Percentiles rank a stretch among this genome's conserved stretches.
phyloP scores from a whole-genome alignment of 768 basidiomycete genomes.

The Lepiota brunneoincarnata region DNA sequence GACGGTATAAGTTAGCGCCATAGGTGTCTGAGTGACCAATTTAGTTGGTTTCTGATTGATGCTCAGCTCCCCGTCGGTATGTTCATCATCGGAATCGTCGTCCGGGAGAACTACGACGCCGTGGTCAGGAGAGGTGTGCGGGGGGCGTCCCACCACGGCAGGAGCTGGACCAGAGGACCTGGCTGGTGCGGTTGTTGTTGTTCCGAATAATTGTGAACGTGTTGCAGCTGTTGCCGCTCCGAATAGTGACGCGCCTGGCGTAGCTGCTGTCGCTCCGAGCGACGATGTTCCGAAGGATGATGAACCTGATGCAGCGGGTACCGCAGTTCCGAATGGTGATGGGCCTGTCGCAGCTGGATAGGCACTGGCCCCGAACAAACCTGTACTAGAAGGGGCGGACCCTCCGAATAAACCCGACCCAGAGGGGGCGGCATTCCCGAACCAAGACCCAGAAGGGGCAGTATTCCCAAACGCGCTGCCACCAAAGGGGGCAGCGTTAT shows the following conservation, averaged over 20 bases:
- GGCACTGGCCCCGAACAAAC: no score
- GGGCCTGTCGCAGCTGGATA: no score
- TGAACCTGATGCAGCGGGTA: no score
- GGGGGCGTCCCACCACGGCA: no score
- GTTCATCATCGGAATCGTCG: neutral
- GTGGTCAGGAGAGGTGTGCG: neutral
- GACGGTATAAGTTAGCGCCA: conserved; percentile 52
- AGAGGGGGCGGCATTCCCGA: no score
- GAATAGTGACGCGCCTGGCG: conserved; percentile 28
- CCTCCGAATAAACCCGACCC: no score
- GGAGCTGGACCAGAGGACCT: neutral
- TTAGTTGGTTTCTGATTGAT: neutral
- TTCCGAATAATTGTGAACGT: conserved; percentile 10
- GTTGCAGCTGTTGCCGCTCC: conserved; percentile 12
- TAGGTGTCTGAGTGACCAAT: conserved; percentile 47
- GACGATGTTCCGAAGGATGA: conserved; percentile 23
- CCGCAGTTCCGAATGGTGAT: no score
- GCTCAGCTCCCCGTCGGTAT: neutral
- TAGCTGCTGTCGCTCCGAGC: conserved; percentile 33
- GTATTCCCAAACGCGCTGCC: no score
- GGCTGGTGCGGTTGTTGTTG: neutral
- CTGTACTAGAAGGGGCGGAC: no score
- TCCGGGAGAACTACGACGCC: neutral
- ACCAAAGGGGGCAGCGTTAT: no score
- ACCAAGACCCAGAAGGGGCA: no score